These are phyloP conservation scores for Globisporangium iwayamae DNA, from an alignment of 352 stramenopile genomes.

Conservation along the genomic window DNA sequence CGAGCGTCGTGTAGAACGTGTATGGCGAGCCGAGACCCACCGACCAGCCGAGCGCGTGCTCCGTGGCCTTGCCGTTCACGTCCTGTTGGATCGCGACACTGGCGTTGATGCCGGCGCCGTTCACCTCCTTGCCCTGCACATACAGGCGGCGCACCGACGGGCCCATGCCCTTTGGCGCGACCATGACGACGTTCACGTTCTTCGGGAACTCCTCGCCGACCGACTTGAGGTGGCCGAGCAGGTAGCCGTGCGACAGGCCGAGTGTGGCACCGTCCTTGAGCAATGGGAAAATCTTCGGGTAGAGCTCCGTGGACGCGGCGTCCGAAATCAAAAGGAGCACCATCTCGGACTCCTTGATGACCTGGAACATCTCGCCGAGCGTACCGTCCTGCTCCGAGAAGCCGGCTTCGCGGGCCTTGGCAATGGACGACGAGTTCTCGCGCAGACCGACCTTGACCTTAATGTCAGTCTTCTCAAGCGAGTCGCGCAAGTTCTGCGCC, in stretches of 20 bases:
- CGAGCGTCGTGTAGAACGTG: conserved; percentile 97
- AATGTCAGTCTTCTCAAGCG: conserved; percentile 90
- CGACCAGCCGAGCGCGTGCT: conserved; percentile 96
- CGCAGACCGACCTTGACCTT: conserved; percentile 90
- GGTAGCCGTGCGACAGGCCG: conserved; percentile 96
- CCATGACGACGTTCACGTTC: conserved; percentile 98
- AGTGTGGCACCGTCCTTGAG: conserved; percentile 95
- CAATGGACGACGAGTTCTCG: conserved; percentile 70
- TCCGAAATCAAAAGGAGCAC: conserved; percentile 97
- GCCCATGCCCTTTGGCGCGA: conserved; percentile 98
- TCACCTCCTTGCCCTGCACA: conserved; percentile 97
- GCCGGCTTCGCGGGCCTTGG: conserved; percentile 85
- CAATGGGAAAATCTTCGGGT: conserved; percentile 96
- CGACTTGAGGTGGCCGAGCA: conserved; percentile 96
- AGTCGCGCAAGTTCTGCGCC: conserved; percentile 96
- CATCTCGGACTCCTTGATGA: conserved; percentile 96
- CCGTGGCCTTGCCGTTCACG: conserved; percentile 89
- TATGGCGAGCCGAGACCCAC: conserved; percentile 96
- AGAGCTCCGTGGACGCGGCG: conserved; percentile 92
- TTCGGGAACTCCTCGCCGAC: conserved; percentile 94
- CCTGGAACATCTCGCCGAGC: conserved; percentile 95
- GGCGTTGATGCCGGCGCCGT: conserved; percentile 97
- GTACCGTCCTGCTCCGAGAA: conserved; percentile 93
- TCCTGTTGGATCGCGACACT: conserved; percentile 96
- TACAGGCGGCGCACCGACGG: conserved; percentile 96